phyloP scores from a whole-genome alignment of 129 eudicot genomes.

The Chrysanthemum lavandulifolium region DNA sequence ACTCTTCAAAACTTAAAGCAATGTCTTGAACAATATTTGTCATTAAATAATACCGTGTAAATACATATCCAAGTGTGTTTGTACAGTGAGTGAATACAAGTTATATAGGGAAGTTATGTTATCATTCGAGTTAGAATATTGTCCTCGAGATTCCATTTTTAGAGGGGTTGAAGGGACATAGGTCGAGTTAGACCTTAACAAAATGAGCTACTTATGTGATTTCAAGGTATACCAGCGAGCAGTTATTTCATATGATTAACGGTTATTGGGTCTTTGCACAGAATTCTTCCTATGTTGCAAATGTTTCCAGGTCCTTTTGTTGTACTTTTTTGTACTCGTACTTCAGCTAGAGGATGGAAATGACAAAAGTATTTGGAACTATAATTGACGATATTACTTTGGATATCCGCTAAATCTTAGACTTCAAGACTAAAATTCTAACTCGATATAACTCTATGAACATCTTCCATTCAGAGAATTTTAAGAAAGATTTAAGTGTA shows the following conservation, averaged over 20 bases:
- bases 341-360: too few species aligned
- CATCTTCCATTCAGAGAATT: too few species aligned
- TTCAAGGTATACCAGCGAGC: constrained; percentile 3
- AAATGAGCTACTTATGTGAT: constrained; percentile 9
- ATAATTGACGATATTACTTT: too few species aligned
- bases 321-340: too few species aligned
- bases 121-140: constrained; percentile 20
- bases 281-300: background rate
- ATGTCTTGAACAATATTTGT: constrained; percentile 55
- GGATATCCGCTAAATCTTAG: too few species aligned
- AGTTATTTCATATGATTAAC: background rate
- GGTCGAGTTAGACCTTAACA: constrained; percentile 8
- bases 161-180: constrained; percentile 21
- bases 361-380: too few species aligned
- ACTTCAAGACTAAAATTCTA: too few species aligned
- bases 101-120: constrained; percentile 65
- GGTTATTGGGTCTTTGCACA: background rate
- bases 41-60: constrained; percentile 31
- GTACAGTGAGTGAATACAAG: constrained; percentile 48
- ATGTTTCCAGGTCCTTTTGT: too few species aligned
- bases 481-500: too few species aligned
- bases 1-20: constrained; percentile 66
- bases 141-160: constrained; percentile 27
- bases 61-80: constrained; percentile 34
- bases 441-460: too few species aligned